Evolutionary conservation across 495 filamentous ascomycete species (phyloP), one percentile per base, ranked within the genome.

Genomic region (Podospora fimiseda): DNA sequence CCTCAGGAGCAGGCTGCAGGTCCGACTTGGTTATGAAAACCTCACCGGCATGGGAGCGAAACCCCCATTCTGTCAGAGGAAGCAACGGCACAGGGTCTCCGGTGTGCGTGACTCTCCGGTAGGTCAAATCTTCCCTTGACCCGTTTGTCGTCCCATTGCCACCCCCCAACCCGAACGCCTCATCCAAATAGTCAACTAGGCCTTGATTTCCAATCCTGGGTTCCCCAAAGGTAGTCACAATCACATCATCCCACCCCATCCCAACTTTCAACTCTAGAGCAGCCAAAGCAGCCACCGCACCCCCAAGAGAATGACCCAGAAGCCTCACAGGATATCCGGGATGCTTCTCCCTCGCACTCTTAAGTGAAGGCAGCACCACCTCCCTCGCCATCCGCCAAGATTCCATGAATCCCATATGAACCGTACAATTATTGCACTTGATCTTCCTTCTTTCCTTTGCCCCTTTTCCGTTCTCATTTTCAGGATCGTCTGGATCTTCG

Each of bases 141-240:
- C n/a, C n/a, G n/a, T n/a, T n/a, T 38, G 60, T 52, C 23, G 61
- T 11, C 22, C 52, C 36, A 23, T 47, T 58, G 2, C 22, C 50
- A 9, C 51, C 61, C 7, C 59, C 41, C 5, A 86, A 69, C 2
- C 72, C 65, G 66, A 96, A 96, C 5, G 75, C 72, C 0, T 66
- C 57, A 58, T 93, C 80, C 3, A 95, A 64, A 55, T 84, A 97
- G 3, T 71, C 57, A 9, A 74, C 83, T 52, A 97, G 77, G 5
- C 65, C 83, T 21, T 70, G 61, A 67, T 97, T 98, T 1, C 93
- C 93, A 13, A 94, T 66, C 43, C 83, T 80, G 16, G 93, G 93
- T 65, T 97, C 90, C 14, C 93, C 93, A 64, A 96, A 97, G 1
- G 93, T 97, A 13, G 92, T 96, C 0, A 96, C 84, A 20, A 68